Evolutionary conservation across 768 basidiomycete species (phyloP), one percentile per base, ranked within the genome.

Genomic region (Hygrophorus pudorinus): DNA sequence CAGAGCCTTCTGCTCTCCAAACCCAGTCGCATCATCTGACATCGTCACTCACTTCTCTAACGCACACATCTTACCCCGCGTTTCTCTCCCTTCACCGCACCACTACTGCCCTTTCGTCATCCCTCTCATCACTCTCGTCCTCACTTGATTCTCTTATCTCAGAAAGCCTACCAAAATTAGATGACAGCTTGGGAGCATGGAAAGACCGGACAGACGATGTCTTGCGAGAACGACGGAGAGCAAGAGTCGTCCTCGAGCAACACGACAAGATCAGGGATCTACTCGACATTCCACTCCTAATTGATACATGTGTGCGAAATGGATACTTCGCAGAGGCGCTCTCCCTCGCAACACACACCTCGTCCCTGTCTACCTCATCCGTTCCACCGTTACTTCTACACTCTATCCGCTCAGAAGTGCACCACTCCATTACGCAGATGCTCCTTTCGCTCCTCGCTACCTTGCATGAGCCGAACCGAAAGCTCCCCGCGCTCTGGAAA

Each of bases 241-340:
- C 88, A 0, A 71, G 79, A 27, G 69, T 86, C 40, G 88, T 98
- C n/a, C 76, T 91, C 47, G 93, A 97, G 54, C 87, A 94, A 54
- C 85, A 91, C 56, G 90, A 94, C 60, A 92, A 92, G 61, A 75
- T 98, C 48, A 75, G 85, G 51, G 92, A 97, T 60, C 64, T 98
- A 29, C 77, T 98, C 45, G 92, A 96, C 53, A 76, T 93, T 38
- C 91, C 94, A 7, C 69, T 85, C 41, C 73, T 99, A 24, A 84
- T 96, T 56, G 89, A 94, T 58, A 88, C 90, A 1, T 97, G 91
- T 57, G 85, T 96, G 11, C 76, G 91, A 31, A 91, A 90, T 55
- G 90, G 90, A 5, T 85, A 87, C 62, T 97, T 92, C 65, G 73
- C 80, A 42, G 96, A 98, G 58, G 93, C 92, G 0, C 73, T 98